These are phyloP conservation scores for Ceratobasidium sp. DNA, from an alignment of 1,284 basidiomycete species.

Conservation along the genomic window DNA sequence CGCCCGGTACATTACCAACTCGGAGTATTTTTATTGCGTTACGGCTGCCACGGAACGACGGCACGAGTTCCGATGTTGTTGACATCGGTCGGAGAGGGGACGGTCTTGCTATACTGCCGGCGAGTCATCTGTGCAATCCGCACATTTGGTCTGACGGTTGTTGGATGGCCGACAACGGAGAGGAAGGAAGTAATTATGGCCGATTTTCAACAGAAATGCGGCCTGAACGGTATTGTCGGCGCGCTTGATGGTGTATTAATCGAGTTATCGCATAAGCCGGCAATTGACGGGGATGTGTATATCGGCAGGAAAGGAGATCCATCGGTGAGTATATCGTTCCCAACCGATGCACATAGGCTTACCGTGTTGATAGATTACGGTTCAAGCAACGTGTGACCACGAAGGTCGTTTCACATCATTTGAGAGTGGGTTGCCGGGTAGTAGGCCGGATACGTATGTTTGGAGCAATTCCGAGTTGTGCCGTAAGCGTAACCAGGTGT, in stretches of 20 bases:
- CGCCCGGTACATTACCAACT: conserved; percentile 12
- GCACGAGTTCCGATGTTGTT: neutral
- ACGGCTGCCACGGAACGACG: neutral
- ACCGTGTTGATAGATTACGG: neutral
- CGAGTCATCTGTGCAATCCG: conserved; percentile 22
- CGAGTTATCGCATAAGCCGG: neutral
- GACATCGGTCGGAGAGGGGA: conserved; percentile 30
- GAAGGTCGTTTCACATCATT: conserved; percentile 19
- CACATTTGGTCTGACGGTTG: neutral
- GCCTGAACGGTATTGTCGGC: conserved; percentile 10
- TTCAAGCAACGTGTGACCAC: conserved; percentile 15
- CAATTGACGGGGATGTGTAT: neutral
- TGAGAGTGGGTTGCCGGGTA: conserved; percentile 20
- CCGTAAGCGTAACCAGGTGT: neutral
- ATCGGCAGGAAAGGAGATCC: conserved; percentile 1
- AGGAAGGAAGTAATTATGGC: neutral
- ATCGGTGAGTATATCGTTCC: neutral
- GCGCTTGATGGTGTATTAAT: neutral
- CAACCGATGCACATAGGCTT: neutral
- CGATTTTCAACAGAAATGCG: conserved; percentile 8
- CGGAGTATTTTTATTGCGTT: conserved; percentile 15
- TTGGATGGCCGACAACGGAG: conserved; percentile 12
- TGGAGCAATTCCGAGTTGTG: conserved; percentile 13
- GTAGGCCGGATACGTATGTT: conserved; percentile 1
- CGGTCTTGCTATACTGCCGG: neutral